Evolutionary conservation across 2,329 filamentous ascomycete species (phyloP), one percentile per base, ranked within the genome.

Genomic region (Didymellaceae sp.): DNA sequence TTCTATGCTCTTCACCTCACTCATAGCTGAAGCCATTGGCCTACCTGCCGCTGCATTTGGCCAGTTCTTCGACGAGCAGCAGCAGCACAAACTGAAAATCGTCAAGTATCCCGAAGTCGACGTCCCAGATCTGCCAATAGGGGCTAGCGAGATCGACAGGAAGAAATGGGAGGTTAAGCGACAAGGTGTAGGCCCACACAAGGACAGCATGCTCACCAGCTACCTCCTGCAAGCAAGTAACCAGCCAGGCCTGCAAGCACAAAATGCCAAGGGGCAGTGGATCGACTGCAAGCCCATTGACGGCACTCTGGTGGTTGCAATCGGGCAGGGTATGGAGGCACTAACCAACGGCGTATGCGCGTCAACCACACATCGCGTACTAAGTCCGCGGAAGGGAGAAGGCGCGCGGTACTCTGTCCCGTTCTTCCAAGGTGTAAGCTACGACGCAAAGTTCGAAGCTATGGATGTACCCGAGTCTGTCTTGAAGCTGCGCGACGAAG

Each of bases 11-110:
- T 95, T 95, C 75, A 93, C 89, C 1, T 84, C 83, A 9, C 82
- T 95, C 22, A 89, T 95, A 61, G 90, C 91, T 55, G 90, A 95
- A 76, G 88, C 89, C n/a, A 87, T 96, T 55, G 82, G 83, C 8
- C 79, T 96, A 5, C 84, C 87, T 0, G 55, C 79, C 0, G 74
- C 81, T 41, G 89, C 91, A 0, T 95, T 96, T 72, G 77, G 84
- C 67, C 85, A 83, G 63, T 95, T 92, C 78, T 93, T 93, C 74
- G 89, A 92, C 68, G 62, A 63, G 1, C 74, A 80, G 32, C 80
- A 78, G 77, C 90, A 94, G 75, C 90, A 95, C 77, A 95, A 95
- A 78, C 81, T 95, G 64, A 96, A 96, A 77, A 87, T 96, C 52
- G 87, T 95, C 53, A 90, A 89, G 76, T 95, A 94, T 67, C 91